A percentile compares a stretch with the other conserved stretches of the same genome.
Evolutionary conservation across 495 filamentous ascomycete genomes (phyloP).

Genomic region (Daldinia caldariorum): DNA sequence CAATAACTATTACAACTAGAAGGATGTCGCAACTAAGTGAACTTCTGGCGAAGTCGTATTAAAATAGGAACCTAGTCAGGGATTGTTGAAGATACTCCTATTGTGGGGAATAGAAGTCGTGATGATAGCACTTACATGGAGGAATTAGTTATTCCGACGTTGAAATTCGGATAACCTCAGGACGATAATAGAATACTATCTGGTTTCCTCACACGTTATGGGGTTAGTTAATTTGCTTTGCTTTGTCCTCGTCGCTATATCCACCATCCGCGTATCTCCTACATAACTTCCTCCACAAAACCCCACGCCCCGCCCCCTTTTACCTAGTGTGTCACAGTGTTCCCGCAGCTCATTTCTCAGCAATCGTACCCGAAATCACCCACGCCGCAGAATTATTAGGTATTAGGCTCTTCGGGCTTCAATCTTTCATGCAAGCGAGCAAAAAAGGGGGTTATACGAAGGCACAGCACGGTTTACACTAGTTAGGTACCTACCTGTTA

Average conservation of each 20-base stretch:
- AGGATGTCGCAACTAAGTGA: background rate
- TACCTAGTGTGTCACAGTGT: background rate
- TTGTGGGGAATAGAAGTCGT: background rate
- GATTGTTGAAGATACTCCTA: background rate
- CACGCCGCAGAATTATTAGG: background rate
- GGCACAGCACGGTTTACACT: too few relatives aligned
- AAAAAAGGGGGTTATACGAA: background rate
- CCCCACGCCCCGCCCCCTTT: background rate
- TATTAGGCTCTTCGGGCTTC: too few relatives aligned
- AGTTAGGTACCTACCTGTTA: too few relatives aligned
- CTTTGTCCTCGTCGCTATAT: background rate
- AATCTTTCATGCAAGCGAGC: background rate
- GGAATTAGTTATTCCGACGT: background rate
- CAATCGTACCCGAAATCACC: slow-evolving; percentile 4
- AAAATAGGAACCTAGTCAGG: background rate
- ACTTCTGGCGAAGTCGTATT: background rate
- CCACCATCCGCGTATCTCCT: background rate
- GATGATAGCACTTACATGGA: background rate
- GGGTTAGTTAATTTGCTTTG: background rate
- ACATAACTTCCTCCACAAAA: background rate
- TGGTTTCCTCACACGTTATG: background rate
- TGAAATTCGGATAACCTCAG: background rate
- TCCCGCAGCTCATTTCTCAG: slow-evolving; percentile 7
- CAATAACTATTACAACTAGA: background rate
- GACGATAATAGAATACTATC: background rate